Conservation (phyloP, 2,329 filamentous ascomycete species). For the Talaromyces sp. region DNA sequence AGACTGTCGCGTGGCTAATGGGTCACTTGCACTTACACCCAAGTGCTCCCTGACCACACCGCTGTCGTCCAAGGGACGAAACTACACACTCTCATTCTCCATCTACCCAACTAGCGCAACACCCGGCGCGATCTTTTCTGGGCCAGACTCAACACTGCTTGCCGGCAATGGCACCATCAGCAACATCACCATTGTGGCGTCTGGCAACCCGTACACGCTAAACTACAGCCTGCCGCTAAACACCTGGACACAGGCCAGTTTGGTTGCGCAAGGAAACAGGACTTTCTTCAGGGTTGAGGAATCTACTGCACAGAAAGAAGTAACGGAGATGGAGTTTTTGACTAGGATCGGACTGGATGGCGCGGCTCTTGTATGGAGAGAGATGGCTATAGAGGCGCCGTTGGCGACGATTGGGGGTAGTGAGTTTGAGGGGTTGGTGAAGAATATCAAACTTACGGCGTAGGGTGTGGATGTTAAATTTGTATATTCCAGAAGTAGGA, state of each 20-base stretch:
- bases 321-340: constrained; percentile 9
- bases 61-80: constrained; percentile 47
- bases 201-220: constrained; percentile 35
- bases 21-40: constrained; percentile 27
- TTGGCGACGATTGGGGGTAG: constrained; percentile 9
- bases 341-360: constrained; percentile 10
- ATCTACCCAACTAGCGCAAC: constrained; percentile 28
- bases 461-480: background rate
- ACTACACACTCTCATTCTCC: constrained; percentile 50
- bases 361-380: constrained; percentile 8
- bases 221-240: constrained; percentile 37
- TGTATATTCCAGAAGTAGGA: background rate
- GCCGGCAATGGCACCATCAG: constrained; percentile 27
- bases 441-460: constrained; percentile 5
- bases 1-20: constrained; percentile 29
- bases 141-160: constrained; percentile 39
- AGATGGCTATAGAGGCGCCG: constrained; percentile 13
- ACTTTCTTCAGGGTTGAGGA: constrained; percentile 27
- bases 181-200: constrained; percentile 35
- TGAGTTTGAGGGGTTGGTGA: constrained; percentile 9
- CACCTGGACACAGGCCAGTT: constrained; percentile 30
- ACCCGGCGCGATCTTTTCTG: constrained; percentile 40
- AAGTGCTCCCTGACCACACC: constrained; percentile 45
- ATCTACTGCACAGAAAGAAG: background rate
- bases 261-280: constrained; percentile 31